Conservation (phyloP, 2,329 filamentous ascomycete species). For the Colletotrichum chrysophilum region DNA sequence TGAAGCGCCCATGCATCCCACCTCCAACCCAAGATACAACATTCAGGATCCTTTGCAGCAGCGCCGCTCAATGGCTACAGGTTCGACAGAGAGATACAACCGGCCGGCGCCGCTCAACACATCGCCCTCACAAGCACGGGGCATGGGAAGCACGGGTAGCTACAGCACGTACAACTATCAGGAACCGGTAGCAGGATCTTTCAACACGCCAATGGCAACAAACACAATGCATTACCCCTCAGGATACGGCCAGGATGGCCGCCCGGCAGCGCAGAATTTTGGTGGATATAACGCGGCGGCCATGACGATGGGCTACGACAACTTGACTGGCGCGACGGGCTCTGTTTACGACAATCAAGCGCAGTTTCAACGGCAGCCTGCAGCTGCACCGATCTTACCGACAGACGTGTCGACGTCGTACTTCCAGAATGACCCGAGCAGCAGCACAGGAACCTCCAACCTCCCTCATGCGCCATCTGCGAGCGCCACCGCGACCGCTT, state of each 20-base stretch:
- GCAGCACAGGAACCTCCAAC: slow-evolving; percentile 60
- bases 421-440: slow-evolving; percentile 72
- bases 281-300: slow-evolving; percentile 62
- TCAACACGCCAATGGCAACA: slow-evolving; percentile 62
- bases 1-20: slow-evolving; percentile 71
- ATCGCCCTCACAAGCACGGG: slow-evolving; percentile 51
- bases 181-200: slow-evolving; percentile 56
- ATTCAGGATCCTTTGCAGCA: slow-evolving; percentile 55
- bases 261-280: slow-evolving; percentile 60
- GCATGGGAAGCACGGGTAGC: slow-evolving; percentile 58
- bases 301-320: slow-evolving; percentile 73
- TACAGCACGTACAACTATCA: slow-evolving; percentile 64
- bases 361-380: slow-evolving; percentile 79
- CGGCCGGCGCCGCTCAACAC: slow-evolving; percentile 54
- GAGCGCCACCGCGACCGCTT: slow-evolving; percentile 62
- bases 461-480: slow-evolving; percentile 55
- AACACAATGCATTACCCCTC: slow-evolving; percentile 63
- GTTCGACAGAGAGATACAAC: slow-evolving; percentile 48
- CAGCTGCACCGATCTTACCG: slow-evolving; percentile 78
- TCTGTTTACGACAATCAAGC: slow-evolving; percentile 77
- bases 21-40: slow-evolving; percentile 59
- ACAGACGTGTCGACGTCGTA: slow-evolving; percentile 74
- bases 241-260: slow-evolving; percentile 69
- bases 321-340: slow-evolving; percentile 33
- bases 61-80: slow-evolving; percentile 37